Evolutionary conservation across 164 flowering plant genomes (phyloP), one percentile per base, ranked within the genome.

Genomic region (Tetracentron sinense): DNA sequence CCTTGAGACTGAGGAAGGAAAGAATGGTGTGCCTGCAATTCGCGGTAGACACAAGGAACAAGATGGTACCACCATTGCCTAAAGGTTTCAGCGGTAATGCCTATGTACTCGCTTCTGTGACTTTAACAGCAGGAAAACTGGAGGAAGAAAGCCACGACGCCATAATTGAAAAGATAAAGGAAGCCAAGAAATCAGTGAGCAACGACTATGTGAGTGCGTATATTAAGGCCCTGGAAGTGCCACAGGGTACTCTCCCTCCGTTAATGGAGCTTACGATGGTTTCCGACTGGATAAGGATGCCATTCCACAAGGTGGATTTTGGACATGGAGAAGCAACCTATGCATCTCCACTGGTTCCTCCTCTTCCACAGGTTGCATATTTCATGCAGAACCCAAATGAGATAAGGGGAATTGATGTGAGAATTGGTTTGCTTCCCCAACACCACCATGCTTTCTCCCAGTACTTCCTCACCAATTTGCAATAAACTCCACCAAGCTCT

Each of bases 261-360:
- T 8, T 80, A 22, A 64, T 38, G 55, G 86, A 78, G 68, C 78
- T 80, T 2, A 82, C 86, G 1, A 35, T 82, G 1, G 74, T 80
- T 22, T 80, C 82, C 0, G 86, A 82, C 47, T 78, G 80, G 83
- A 80, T 82, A 7, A 73, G 78, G 42, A 72, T 65, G 72, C 84
- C 86, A 4, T 80, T 80, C 55, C 84, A 82, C 65, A 68, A 64
- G 54, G 51, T 80, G 6, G 66, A 67, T 42, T 78, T 80, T 58
- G 64, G 78, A 0, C 61, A 56, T 22, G 79, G 75, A 48, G 66
- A 62, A 58, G 76, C 84, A 22, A 64, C 71, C 29, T 76, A 56
- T 68, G 82, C 66, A 16, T 63, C 75, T 26, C 82, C 82, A 0
- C 46, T 82, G 62, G 63, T 62, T 21, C 60, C 82, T 68, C 84